Conservation (phyloP, 768 basidiomycete genomes). For the Obba rivulosa region DNA sequence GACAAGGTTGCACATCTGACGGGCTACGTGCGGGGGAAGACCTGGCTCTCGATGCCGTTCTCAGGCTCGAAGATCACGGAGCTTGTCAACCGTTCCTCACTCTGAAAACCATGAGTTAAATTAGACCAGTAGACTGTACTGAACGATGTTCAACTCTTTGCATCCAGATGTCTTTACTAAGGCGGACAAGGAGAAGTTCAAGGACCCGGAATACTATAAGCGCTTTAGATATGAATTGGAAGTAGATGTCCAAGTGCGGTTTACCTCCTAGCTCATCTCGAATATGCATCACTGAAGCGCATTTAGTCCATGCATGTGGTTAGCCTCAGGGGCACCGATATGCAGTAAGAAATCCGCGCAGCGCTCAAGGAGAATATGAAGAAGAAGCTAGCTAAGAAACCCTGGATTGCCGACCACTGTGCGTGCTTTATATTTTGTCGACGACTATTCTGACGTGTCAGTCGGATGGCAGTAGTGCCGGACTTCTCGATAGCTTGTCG, state of each 20-base stretch:
- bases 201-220: slow-evolving; percentile 40
- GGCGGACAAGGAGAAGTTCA: slow-evolving; percentile 43
- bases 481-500: slow-evolving; percentile 54
- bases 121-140: background rate
- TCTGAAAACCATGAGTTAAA: slow-evolving; percentile 39
- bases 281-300: background rate
- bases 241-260: slow-evolving; percentile 43
- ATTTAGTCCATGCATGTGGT: slow-evolving; percentile 12
- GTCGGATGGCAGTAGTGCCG: slow-evolving; percentile 41
- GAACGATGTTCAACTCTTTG: slow-evolving; percentile 10
- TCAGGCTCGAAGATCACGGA: slow-evolving; percentile 32
- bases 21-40: slow-evolving; percentile 54
- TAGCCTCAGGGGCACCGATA: slow-evolving; percentile 34
- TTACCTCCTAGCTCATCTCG: too few relatives aligned
- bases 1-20: slow-evolving; percentile 40
- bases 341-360: slow-evolving; percentile 30
- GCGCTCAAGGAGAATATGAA: slow-evolving; percentile 42
- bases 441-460: background rate
- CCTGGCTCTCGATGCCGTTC: slow-evolving; percentile 47
- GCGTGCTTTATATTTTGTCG: slow-evolving; percentile 9
- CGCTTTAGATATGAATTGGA: slow-evolving; percentile 46
- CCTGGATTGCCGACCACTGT: slow-evolving; percentile 56
- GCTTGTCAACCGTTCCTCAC: slow-evolving; percentile 23
- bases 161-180: slow-evolving; percentile 42
- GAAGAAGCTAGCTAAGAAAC: slow-evolving; percentile 45